Conservation (phyloP, 345 rosid genomes). For the Rhodomyrtus tomentosa region DNA sequence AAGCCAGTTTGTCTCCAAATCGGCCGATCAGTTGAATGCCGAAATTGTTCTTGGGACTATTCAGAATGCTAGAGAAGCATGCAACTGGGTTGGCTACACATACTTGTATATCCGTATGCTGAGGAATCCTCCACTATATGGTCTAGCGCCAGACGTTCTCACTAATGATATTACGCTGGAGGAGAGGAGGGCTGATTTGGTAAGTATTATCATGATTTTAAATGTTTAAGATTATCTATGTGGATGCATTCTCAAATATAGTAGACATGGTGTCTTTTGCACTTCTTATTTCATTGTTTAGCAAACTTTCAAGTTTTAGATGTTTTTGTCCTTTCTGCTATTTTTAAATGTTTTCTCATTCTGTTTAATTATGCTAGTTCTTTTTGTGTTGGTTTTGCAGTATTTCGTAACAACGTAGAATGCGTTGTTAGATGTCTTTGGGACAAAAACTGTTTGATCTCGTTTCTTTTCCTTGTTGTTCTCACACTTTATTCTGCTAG, state of each 20-base stretch:
- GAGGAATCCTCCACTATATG: constrained; percentile 84
- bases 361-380: not conserved
- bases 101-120: constrained; percentile 78
- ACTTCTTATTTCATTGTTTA: not conserved
- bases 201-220: constrained; percentile 13
- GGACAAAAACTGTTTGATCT: not conserved
- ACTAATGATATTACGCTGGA: constrained; percentile 54
- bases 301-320: not conserved
- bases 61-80: constrained; percentile 93
- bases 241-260: not conserved
- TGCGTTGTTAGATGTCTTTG: not conserved
- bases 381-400: not conserved
- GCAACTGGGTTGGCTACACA: constrained; percentile 92
- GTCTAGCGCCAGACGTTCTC: constrained; percentile 75
- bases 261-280: not conserved
- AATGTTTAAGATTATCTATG: not conserved
- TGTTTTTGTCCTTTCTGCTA: not conserved
- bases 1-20: constrained; percentile 82
- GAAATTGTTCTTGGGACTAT: constrained; percentile 96
- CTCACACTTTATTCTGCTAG: not conserved
- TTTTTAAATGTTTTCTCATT: not conserved
- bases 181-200: constrained; percentile 98
- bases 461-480: not conserved
- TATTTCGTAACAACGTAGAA: not conserved
- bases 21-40: constrained; percentile 98